Evolutionary conservation across 2,329 filamentous ascomycete species (phyloP).

Genomic region (Huntiella moniliformis): DNA sequence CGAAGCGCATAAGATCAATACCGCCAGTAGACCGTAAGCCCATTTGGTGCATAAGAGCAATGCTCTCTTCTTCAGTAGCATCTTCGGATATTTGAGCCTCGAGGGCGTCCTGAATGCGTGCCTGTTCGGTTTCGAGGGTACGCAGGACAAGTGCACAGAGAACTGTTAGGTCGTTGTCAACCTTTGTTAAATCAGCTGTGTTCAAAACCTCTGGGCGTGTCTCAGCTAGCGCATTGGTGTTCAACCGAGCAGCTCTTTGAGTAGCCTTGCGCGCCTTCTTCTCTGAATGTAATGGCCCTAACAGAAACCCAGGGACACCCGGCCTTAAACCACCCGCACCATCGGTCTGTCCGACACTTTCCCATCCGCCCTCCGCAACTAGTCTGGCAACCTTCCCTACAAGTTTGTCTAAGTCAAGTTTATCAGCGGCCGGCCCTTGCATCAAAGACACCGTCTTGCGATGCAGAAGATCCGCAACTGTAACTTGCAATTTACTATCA

Average conservation of each 20-base stretch:
- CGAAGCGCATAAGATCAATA: constrained; percentile 67
- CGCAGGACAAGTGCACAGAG: constrained; percentile 59
- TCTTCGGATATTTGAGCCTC: constrained; percentile 23
- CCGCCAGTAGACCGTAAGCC: constrained; percentile 50
- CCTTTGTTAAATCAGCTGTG: constrained; percentile 54
- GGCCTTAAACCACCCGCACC: constrained; percentile 50
- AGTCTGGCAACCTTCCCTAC: constrained; percentile 76
- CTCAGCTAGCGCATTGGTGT: constrained; percentile 47
- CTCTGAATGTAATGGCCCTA: constrained; percentile 76
- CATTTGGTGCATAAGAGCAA: constrained; percentile 41
- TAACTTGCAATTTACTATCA: constrained; percentile 72
- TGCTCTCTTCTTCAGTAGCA: constrained; percentile 26
- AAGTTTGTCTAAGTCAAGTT: constrained; percentile 80
- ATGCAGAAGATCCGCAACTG: constrained; percentile 59
- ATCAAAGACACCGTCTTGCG: constrained; percentile 60
- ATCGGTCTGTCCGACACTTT: constrained; percentile 59
- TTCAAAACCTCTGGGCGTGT: constrained; percentile 63
- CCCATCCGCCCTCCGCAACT: constrained; percentile 68
- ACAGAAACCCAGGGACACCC: constrained; percentile 61
- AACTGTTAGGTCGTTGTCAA: constrained; percentile 59
- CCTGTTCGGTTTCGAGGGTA: constrained; percentile 34
- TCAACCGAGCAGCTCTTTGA: constrained; percentile 52
- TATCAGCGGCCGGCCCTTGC: constrained; percentile 51
- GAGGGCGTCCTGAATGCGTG: constrained; percentile 28
- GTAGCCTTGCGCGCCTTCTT: constrained; percentile 57